Conservation (phyloP, 2,329 filamentous ascomycete genomes). For the Furcasterigmium sp. region DNA sequence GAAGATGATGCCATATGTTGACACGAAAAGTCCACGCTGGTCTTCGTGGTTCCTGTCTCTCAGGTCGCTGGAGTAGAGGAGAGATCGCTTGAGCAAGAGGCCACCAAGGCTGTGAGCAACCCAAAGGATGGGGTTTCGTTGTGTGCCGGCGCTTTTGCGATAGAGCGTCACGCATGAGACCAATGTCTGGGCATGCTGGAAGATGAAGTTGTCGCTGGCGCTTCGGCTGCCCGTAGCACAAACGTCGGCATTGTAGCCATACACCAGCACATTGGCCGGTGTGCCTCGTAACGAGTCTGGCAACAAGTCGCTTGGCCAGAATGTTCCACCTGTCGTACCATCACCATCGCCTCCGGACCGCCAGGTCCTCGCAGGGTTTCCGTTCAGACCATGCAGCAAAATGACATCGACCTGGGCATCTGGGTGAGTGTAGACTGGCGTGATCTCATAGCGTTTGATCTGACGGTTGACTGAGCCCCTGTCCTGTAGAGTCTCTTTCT, state of each 20-base stretch:
- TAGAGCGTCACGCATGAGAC: slow-evolving; percentile 58
- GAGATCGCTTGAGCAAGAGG: slow-evolving; percentile 63
- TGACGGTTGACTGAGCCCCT: slow-evolving; percentile 35
- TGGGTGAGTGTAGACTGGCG: slow-evolving; percentile 53
- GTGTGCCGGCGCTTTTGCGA: slow-evolving; percentile 47
- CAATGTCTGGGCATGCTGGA: slow-evolving; percentile 66
- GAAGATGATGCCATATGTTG: slow-evolving; percentile 72
- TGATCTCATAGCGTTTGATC: slow-evolving; percentile 52
- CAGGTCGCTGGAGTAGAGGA: slow-evolving; percentile 62
- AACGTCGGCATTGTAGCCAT: slow-evolving; percentile 70
- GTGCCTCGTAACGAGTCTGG: slow-evolving; percentile 51
- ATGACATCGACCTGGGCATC: slow-evolving; percentile 60
- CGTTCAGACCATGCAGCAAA: slow-evolving; percentile 45
- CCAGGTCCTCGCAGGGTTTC: slow-evolving; percentile 58
- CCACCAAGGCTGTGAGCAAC: slow-evolving; percentile 71
- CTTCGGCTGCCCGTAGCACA: slow-evolving; percentile 39
- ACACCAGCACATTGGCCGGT: slow-evolving; percentile 62
- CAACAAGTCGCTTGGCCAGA: slow-evolving; percentile 66
- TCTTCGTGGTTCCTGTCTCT: slow-evolving; percentile 55
- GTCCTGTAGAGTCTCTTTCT: too few relatives aligned
- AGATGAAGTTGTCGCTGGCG: slow-evolving; percentile 61
- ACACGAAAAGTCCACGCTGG: slow-evolving; percentile 64
- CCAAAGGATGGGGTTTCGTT: slow-evolving; percentile 66
- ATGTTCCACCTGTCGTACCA: slow-evolving; percentile 29
- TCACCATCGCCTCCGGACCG: slow-evolving; percentile 33